Base-by-base conservation (phyloP, 2,329 filamentous ascomycete species). In the Neurospora sp. region DNA sequence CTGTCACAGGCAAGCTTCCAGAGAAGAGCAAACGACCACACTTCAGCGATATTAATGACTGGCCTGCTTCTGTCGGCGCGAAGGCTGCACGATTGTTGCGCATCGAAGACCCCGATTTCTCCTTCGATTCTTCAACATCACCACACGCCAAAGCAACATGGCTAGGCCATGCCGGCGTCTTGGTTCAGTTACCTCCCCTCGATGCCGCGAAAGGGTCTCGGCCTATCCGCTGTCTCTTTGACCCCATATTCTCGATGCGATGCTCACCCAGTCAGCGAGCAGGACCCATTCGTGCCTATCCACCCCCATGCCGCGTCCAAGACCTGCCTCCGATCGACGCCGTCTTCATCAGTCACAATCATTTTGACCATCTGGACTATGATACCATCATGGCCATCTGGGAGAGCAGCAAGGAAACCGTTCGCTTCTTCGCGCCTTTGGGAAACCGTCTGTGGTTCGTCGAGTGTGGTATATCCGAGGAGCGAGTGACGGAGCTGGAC, bases 131-230 rank as follows among this genome's bases (percentile, higher is more conserved):
- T 4, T 38, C 33, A 1, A 28, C 23, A 17, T 2, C 38, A 39
- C n/a, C 28, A n/a, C 39, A 68, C 10, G 73, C 74, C 68, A 76
- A 76, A 65, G 87, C 88, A 68, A 92, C 91, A 67, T 92, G 91
- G 91, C 83, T 92, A 1, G 91, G 91, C 8, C 91, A 92, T 77
- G 91, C 91, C 8, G 91, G 89, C 79, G 91, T 88, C 77, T 89
- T 89, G 72, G 84, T 91, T 69, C 90, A 92, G 75, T 91, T 92
- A 69, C 89, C 89, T 1, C 40, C 74, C 17, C 66, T 73, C 8
- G 12, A 66, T 6, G 11, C 62, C 11, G 15, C 23, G 17, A 11
- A 37, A 8, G 46, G 17, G 6, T 82, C 81, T 4, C 74, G 84
- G 33, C 78, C 83, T 4, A 78, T 86, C 19, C 76, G 69, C 1